Percentiles rank a stretch among this genome's conserved stretches.
These are phyloP conservation scores for Elongisporangium anandrum DNA, from an alignment of 352 stramenopile genomes.

Conservation along the genomic window DNA sequence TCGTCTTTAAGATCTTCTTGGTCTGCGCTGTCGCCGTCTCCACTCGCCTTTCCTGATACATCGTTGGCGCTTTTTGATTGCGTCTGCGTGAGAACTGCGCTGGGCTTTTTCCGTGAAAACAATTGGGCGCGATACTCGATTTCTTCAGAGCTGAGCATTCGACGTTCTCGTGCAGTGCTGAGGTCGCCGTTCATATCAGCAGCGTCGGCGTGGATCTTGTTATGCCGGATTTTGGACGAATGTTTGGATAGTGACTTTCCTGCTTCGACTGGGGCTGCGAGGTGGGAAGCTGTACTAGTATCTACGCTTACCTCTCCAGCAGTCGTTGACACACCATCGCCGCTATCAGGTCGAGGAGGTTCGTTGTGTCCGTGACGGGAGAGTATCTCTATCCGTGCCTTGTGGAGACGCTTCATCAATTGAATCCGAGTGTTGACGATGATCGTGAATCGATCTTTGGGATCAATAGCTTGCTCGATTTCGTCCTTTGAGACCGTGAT, in stretches of 20 bases:
- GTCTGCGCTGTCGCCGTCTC: neutral
- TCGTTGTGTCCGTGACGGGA: slow-evolving; percentile 12
- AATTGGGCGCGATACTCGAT: slow-evolving; percentile 54
- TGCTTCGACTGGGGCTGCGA: neutral
- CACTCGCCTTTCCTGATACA: neutral
- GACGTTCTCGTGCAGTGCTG: slow-evolving; percentile 7
- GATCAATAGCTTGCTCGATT: slow-evolving; percentile 59
- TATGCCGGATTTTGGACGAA: slow-evolving; percentile 14
- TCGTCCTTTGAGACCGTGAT: slow-evolving; percentile 79
- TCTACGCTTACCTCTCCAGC: slow-evolving; percentile 10
- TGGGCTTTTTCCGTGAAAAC: slow-evolving; percentile 64
- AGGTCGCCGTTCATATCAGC: slow-evolving; percentile 5
- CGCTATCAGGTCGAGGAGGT: neutral
- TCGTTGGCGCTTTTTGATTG: neutral
- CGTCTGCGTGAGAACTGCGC: neutral
- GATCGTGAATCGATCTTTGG: slow-evolving; percentile 48
- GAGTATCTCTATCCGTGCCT: slow-evolving; percentile 30
- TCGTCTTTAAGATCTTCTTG: neutral
- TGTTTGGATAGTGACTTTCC: neutral
- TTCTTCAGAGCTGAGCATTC: slow-evolving; percentile 60
- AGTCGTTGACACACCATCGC: slow-evolving; percentile 3
- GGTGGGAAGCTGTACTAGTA: slow-evolving; percentile 2
- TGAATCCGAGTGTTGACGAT: slow-evolving; percentile 69
- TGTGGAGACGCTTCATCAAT: slow-evolving; percentile 60
- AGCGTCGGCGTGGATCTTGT: slow-evolving; percentile 24